Base-by-base conservation (phyloP, 495 filamentous ascomycete species). In the Hypomontagnella monticulosa region DNA sequence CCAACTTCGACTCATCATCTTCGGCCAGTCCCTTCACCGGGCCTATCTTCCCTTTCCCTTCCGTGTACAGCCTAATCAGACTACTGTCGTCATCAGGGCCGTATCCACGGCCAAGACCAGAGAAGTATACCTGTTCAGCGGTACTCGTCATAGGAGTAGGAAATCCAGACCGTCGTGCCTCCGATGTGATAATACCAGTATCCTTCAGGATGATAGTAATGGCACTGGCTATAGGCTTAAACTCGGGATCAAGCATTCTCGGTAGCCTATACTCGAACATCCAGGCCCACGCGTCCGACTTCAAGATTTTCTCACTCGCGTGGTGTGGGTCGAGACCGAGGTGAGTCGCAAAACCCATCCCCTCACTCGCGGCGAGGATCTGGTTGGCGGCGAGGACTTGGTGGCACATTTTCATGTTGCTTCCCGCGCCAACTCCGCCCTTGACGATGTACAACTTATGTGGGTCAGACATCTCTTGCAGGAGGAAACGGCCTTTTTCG, bases 331-430 rank as follows among this genome's bases (percentile, higher is more conserved):
- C 84, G 53, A 93, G 74, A 0, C 91, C 89, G 36, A 91, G 75
- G 11, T 82, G 80, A 37, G 84, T 87, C 8, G 89, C 91, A 46
- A 93, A 85, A 0, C 89, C 91, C 84, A 91, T 84, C 1, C 84
- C 87, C 75, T 95, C 91, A 66, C 87, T 88, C 10, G 86, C 82
- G 7, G 88, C 84, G 1, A 89, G 80, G 66, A 95, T 93, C 60
- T 93, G 87, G 55, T 89, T 88, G 0, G 87, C 91, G 0, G 91
- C 91, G 9, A 93, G 81, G 14, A 95, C 87, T 73, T 95, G 91
- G 75, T 93, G 91, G 49, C 90, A 86, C 85, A 93, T 91, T 76
- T 95, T 95, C 83, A 93, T 90, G 70, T 93, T 93, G 65, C 88
- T 91, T n/a, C 91, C 91, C 0, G 86, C 86, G 4, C 90, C 90